Evolutionary conservation across 2,329 filamentous ascomycete genomes (phyloP).

Genomic region (Aspergillus sp.): DNA sequence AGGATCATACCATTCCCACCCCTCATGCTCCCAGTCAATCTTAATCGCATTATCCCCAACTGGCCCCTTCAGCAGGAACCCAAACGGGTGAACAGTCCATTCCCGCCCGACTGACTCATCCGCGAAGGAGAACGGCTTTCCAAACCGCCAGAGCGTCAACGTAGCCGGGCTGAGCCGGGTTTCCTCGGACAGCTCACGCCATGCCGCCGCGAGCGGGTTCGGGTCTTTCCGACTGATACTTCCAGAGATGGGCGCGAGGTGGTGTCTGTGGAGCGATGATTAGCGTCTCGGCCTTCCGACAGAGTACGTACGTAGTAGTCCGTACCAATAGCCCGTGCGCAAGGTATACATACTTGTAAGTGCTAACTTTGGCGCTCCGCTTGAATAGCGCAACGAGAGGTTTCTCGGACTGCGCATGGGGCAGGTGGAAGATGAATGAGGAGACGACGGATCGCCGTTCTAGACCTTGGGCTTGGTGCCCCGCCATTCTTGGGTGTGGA

Average conservation of each 20-base stretch:
- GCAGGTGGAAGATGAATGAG: slow-evolving; percentile 42
- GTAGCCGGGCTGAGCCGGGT: slow-evolving; percentile 53
- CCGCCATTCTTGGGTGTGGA: slow-evolving; percentile 7
- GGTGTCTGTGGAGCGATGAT: slow-evolving; percentile 34
- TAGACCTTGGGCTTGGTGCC: slow-evolving; percentile 13
- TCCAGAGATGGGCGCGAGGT: slow-evolving; percentile 63
- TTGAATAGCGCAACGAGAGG: slow-evolving; percentile 62
- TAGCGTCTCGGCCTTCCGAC: too few species aligned
- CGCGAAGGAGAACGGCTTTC: slow-evolving; percentile 59
- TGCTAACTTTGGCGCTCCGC: slow-evolving; percentile 59
- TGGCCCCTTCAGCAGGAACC: slow-evolving; percentile 44
- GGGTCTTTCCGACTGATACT: slow-evolving; percentile 57
- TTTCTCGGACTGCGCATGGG: slow-evolving; percentile 17
- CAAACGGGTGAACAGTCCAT: slow-evolving; percentile 66
- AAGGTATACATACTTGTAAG: slow-evolving; percentile 53
- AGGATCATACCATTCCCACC: slow-evolving; percentile 59
- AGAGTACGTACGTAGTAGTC: too few species aligned
- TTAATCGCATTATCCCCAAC: slow-evolving; percentile 48
- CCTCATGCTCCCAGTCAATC: slow-evolving; percentile 64
- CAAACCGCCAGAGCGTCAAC: slow-evolving; percentile 55
- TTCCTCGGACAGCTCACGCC: slow-evolving; percentile 64
- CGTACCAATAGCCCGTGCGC: too few species aligned
- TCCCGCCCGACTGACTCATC: slow-evolving; percentile 55
- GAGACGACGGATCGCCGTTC: slow-evolving; percentile 43
- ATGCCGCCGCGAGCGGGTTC: slow-evolving; percentile 57